phyloP scores from a whole-genome alignment of 2,329 filamentous ascomycete species.

The Capronia americana region DNA sequence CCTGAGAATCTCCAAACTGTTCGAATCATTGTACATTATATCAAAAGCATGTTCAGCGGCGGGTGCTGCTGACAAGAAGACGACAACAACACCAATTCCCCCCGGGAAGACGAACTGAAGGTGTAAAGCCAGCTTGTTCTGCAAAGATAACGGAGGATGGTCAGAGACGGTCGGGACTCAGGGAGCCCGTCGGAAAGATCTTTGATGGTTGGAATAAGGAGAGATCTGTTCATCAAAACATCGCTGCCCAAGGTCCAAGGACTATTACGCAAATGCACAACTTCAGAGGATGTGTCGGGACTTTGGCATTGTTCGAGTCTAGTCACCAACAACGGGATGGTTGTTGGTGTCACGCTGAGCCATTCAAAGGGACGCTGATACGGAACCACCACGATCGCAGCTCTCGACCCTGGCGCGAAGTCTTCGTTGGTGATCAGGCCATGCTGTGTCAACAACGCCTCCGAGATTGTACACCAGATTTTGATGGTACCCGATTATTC shows the following conservation, averaged over 20 bases:
- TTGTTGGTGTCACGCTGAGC: background rate
- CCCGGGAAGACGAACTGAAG: background rate
- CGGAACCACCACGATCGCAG: background rate
- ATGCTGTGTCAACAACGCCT: background rate
- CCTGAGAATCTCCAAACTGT: background rate
- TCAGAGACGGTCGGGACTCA: background rate
- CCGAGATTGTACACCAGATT: background rate
- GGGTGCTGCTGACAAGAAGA: background rate
- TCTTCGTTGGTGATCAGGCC: background rate
- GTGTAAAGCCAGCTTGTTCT: background rate
- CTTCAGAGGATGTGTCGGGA: background rate
- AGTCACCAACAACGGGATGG: background rate
- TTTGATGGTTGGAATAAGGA: background rate
- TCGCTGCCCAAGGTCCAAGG: background rate
- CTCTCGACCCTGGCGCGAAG: background rate
- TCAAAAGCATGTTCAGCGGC: background rate
- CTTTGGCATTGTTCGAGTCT: background rate
- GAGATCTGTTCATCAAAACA: background rate
- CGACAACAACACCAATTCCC: background rate
- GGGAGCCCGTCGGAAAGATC: background rate
- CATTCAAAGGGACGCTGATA: background rate
- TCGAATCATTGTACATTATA: slow-evolving; percentile 11
- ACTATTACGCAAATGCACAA: background rate
- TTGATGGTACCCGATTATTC: background rate
- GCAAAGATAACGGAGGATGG: background rate